phyloP scores from a whole-genome alignment of 2,329 filamentous ascomycete species.

The Colletotrichum brevisporum region DNA sequence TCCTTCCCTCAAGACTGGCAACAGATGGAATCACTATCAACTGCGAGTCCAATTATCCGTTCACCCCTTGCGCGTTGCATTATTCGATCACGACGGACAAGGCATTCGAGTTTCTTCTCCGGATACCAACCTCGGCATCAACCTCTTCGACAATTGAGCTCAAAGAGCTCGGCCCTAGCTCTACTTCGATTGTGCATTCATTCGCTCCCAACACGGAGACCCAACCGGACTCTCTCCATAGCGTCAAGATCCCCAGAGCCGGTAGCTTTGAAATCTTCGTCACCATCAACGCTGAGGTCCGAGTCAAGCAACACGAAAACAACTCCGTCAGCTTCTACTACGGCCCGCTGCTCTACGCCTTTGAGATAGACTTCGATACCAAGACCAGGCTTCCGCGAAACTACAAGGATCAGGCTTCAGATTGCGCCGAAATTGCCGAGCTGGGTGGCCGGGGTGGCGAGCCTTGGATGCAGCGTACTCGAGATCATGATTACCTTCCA shows the following conservation, averaged over 20 bases:
- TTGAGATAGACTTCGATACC: constrained; percentile 51
- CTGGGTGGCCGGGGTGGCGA: constrained; percentile 36
- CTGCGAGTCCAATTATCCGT: constrained; percentile 62
- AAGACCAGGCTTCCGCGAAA: constrained; percentile 5
- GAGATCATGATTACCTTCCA: constrained; percentile 51
- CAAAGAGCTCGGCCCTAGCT: background rate
- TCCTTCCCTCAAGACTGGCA: constrained; percentile 8
- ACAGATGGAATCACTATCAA: constrained; percentile 45
- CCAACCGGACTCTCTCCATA: constrained; percentile 1
- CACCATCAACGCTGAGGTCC: constrained; percentile 39
- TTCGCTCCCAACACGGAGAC: background rate
- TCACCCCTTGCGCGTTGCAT: constrained; percentile 44
- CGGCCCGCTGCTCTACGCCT: constrained; percentile 59
- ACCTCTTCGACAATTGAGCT: background rate
- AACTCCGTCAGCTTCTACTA: constrained; percentile 59
- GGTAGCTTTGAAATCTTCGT: constrained; percentile 40
- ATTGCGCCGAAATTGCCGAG: constrained; percentile 46
- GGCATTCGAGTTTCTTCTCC: constrained; percentile 44
- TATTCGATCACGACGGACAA: constrained; percentile 46
- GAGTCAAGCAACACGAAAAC: constrained; percentile 45
- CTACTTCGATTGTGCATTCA: background rate
- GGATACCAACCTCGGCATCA: constrained; percentile 43
- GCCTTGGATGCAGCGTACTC: constrained; percentile 41
- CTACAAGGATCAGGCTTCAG: constrained; percentile 41
- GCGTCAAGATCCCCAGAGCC: constrained; percentile 3